Evolutionary conservation across 306 rosid genomes (phyloP).

Genomic region (Chamaecrista fasciculata): DNA sequence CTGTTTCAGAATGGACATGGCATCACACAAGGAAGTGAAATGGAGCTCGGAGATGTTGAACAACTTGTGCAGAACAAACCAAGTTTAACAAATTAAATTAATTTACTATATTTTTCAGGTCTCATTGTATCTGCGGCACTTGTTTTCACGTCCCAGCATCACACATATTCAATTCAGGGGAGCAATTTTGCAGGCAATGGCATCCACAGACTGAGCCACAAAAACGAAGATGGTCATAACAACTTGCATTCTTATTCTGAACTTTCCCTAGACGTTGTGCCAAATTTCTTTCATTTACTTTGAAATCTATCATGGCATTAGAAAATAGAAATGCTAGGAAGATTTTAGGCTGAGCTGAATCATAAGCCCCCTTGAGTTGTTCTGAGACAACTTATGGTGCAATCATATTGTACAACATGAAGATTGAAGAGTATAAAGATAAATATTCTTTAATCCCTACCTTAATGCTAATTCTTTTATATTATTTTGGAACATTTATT

Average conservation of each 20-base stretch:
- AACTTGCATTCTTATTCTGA: not conserved
- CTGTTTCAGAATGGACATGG: slow-evolving; percentile 50
- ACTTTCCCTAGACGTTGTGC: not conserved
- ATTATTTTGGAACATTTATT: not conserved
- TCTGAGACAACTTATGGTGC: not conserved
- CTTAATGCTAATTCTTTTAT: not conserved
- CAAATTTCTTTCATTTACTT: not conserved
- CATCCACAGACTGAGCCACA: not conserved
- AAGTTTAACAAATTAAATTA: slow-evolving; percentile 2
- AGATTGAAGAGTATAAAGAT: not conserved
- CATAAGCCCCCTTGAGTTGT: not conserved
- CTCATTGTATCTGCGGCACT: not conserved
- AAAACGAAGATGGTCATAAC: not conserved
- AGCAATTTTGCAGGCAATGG: slow-evolving; percentile 15
- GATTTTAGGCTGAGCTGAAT: not conserved
- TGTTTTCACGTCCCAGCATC: not conserved
- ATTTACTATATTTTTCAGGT: not conserved
- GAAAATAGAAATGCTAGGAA: not conserved
- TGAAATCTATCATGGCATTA: slow-evolving; percentile 12
- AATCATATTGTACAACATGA: not conserved
- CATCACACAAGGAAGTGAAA: slow-evolving; percentile 38
- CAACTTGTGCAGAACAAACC: slow-evolving; percentile 61
- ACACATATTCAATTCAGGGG: not conserved
- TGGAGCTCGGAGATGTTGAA: slow-evolving; percentile 68
- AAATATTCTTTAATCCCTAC: not conserved